Base-by-base conservation (phyloP, 352 stramenopile species). In the Phytopythium vexans region DNA sequence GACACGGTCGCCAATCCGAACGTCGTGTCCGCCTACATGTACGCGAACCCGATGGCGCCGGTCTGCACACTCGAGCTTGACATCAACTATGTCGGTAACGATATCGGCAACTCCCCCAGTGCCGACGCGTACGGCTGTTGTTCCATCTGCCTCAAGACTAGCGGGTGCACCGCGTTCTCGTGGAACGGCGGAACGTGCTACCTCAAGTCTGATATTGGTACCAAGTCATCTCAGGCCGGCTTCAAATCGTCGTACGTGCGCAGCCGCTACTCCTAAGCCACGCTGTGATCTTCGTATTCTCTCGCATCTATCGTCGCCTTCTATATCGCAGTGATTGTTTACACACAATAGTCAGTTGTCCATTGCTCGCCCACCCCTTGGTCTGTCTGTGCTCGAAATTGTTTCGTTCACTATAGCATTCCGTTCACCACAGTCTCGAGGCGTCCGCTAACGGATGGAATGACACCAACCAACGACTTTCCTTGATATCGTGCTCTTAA, bases 151-250 rank as follows among this genome's bases (percentile, higher is more conserved):
- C 41, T 60, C 43, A 39, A 42, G 12, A 58, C 38, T 9, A 16
- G 8, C 12, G 59, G 58, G 6, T 81, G 71, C 56, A 44, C 44
- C 0, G 67, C 66, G 9, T 82, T 70, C 52, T 64, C 72, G 31
- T 85, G 69, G 68, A 72, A 60, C 32, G 60, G 62, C 31, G 79
- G 79, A 9, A 76, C 56, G 27, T 89, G 79, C 64, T 88, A 72
- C 62, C 65, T 88, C 43, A 89, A 88, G 64, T 79, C 54, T 11
- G 31, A 14, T 35, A 77, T 69, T 43, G 63, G 61, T 6, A 42
- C 37, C 14, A 54, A 46, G n/a, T n/a, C 16, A 21, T 48, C 48
- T 27, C 55, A 52, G 21, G 50, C 35, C 21, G 52, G 46, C 51
- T 44, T 56, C 44, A 59, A 55, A 34, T 64, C 57, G 21, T 27